Percentiles rank a stretch among this genome's conserved stretches.
Evolutionary conservation across 139 green algal genomes (phyloP).

Genomic region (Pleodorina starrii): DNA sequence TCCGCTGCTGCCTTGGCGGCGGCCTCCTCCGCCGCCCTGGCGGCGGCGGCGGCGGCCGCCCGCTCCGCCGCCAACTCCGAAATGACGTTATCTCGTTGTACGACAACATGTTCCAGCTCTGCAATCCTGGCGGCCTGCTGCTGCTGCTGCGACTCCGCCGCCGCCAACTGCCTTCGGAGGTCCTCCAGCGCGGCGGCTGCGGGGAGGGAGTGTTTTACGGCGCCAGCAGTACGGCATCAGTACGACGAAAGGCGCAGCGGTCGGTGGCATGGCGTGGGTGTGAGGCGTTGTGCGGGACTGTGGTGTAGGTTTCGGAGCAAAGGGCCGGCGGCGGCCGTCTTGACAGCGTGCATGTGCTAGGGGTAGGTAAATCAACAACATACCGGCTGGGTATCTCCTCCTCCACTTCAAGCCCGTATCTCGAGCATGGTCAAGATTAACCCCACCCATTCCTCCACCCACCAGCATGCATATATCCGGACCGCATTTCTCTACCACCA

Average conservation of each 20-base stretch:
- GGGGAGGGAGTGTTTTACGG: neutral
- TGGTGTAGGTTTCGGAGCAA: neutral
- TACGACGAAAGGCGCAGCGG: neutral
- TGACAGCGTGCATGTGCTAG: no score
- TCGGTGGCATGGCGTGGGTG: neutral
- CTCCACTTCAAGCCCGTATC: no score
- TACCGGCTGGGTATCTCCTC: no score
- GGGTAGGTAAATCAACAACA: neutral
- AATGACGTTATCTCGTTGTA: neutral
- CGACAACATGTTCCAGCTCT: conserved; percentile 17
- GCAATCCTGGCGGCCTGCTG: conserved; percentile 9
- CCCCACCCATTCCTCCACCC: no score
- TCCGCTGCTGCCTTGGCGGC: neutral
- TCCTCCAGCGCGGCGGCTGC: neutral
- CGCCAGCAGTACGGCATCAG: neutral
- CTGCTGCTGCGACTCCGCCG: neutral
- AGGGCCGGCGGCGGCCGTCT: no score
- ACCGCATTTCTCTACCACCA: no score
- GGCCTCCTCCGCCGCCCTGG: neutral
- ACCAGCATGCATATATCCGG: no score
- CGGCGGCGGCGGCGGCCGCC: neutral
- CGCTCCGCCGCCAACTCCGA: conserved; percentile 3
- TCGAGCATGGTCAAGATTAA: no score
- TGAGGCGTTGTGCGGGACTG: neutral
- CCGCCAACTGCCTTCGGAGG: neutral